Base-by-base conservation (phyloP, 495 filamentous ascomycete genomes). In the Tuber magnatum region DNA sequence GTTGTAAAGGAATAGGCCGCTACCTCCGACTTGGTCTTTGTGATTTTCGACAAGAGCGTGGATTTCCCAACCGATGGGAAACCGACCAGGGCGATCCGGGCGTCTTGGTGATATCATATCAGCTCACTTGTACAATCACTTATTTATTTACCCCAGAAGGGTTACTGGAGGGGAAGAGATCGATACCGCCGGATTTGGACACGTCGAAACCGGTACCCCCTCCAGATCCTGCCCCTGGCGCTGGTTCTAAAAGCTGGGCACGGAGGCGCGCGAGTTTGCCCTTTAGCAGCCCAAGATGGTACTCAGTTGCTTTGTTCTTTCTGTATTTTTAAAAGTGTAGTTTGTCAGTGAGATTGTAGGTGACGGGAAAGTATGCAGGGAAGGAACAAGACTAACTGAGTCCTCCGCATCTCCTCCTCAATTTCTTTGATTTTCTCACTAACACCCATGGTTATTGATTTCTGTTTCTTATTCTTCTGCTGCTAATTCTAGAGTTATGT, bases 351-450 rank as follows among this genome's bases (percentile, higher is more conserved):
- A 51, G 46, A 35, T 32, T 68, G 69, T 39, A n/a, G 48, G 38
- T 35, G 61, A 70, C 48, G 24, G 78, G 61, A 51, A 18, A 28
- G 35, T 40, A 68, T 56, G 38, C 35, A 44, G 18, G 28, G 24
- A 48, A 35, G 42, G 14, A 35, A 43, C 42, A 71, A 35, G 44
- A 56, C 73, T 73, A 72, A 82, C 86, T 99, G 96, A 82, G 96
- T 99, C 90, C 90, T 92, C 81, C 88, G 89, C 96, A 99, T 99
- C 91, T 99, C 96, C 87, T 95, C 94, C 88, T 99, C 96, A 80
- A 99, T 99, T 89, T 96, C 97, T 74, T 98, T 99, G 86, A 99
- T 99, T 88, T 97, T 98, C 69, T 99, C 96, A 72, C 95, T 97
- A 74, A 99, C 97, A 86, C 97, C 96, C 96, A 99, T 99, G 80